Conservation (phyloP, 192 early-diverging fungal species). For the Coemansia sp. region DNA sequence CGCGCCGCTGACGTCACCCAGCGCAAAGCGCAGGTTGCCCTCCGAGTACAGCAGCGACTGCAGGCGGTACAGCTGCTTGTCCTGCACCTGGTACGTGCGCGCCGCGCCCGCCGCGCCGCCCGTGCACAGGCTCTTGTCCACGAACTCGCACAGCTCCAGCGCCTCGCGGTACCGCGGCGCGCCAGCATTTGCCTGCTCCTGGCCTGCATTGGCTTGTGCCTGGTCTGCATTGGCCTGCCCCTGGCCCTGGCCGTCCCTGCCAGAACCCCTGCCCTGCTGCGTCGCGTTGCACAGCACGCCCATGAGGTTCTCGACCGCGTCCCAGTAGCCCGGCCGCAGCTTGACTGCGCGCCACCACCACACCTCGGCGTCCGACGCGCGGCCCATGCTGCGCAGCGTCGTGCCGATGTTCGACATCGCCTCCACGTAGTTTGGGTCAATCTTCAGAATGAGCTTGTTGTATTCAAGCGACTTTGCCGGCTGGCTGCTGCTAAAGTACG, state of each 20-base stretch:
- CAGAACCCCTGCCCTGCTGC: neutral
- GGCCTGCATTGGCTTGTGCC: constrained; percentile 6
- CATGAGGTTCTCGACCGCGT: constrained; percentile 85
- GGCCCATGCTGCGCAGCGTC: constrained; percentile 77
- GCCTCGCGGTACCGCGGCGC: constrained; percentile 73
- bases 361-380: constrained; percentile 68
- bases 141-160: constrained; percentile 75
- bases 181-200: constrained; percentile 3
- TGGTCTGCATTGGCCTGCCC: constrained; percentile 3
- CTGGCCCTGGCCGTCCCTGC: neutral
- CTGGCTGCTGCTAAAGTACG: constrained; percentile 76
- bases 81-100: constrained; percentile 49
- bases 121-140: constrained; percentile 62
- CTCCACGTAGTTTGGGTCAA: constrained; percentile 86
- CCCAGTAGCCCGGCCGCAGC: constrained; percentile 88
- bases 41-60: constrained; percentile 85
- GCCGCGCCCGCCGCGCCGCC: constrained; percentile 9
- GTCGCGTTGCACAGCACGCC: constrained; percentile 65
- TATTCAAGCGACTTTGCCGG: constrained; percentile 71
- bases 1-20: constrained; percentile 70
- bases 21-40: constrained; percentile 78
- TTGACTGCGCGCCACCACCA: constrained; percentile 84
- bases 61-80: constrained; percentile 67
- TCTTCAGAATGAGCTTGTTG: constrained; percentile 77
- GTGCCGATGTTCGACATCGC: constrained; percentile 91